These are phyloP conservation scores for Gossypium schwendimanii DNA, from an alignment of 441 rosid genomes.

Conservation along the genomic window DNA sequence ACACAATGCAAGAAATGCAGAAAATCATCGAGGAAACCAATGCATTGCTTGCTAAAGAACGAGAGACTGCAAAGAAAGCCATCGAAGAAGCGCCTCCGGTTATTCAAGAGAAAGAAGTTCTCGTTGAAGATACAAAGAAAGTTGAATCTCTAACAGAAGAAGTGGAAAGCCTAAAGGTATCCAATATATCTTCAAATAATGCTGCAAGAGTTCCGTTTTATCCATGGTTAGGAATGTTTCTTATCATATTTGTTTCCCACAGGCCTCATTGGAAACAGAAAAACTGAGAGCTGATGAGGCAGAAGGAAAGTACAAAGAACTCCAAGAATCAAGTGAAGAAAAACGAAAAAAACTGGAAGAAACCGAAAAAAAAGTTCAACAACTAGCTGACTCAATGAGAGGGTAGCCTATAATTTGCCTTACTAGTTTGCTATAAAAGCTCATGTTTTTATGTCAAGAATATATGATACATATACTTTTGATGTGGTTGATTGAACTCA, in stretches of 20 bases:
- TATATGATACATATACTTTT: background rate
- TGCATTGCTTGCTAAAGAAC: constrained; percentile 58
- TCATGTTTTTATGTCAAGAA: background rate
- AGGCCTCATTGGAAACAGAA: constrained; percentile 65
- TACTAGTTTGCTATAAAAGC: background rate
- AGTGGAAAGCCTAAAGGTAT: constrained; percentile 73
- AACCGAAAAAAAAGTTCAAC: constrained; percentile 66
- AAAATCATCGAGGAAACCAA: constrained; percentile 70
- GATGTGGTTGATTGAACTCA: constrained; percentile 24
- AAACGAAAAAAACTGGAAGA: constrained; percentile 58
- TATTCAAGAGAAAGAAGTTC: constrained; percentile 72
- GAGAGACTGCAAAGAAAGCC: constrained; percentile 66
- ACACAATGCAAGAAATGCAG: constrained; percentile 62
- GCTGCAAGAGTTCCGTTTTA: background rate
- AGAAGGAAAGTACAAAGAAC: constrained; percentile 54
- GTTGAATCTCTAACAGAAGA: constrained; percentile 66
- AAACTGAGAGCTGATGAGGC: constrained; percentile 62
- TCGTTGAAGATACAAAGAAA: constrained; percentile 89
- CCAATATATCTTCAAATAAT: background rate
- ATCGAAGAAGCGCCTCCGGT: constrained; percentile 96
- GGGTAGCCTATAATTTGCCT: constrained; percentile 35
- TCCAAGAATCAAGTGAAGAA: constrained; percentile 48
- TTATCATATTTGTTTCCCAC: background rate
- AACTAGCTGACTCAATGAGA: constrained; percentile 70
- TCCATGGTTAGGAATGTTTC: background rate